Base-by-base conservation (phyloP, 257 asterid genomes). In the Forsythia viridissima region DNA sequence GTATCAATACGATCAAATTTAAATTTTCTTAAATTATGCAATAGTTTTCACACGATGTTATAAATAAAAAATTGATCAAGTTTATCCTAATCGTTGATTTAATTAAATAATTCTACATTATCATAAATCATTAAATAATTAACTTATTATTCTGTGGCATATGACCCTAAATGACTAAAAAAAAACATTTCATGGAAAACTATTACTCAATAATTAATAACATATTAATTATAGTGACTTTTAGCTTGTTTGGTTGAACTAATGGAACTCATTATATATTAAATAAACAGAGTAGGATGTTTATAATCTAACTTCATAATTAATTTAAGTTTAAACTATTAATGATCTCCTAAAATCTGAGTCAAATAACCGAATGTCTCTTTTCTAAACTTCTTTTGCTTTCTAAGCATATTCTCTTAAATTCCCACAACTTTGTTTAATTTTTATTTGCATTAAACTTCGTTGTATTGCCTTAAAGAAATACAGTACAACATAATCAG, bases 321-420 rank as follows among this genome's bases (percentile, higher is more conserved):
- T 79, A 79, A 79, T 75, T 11, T 24, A 13, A 72, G 74, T 11
- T 76, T 38, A 75, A 6, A 42, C 82, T 44, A 72, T 57, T 24
- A 80, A 80, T 84, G 78, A 80, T 73, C 74, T 75, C 81, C 24
- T 24, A 24, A 24, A 24, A 24, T 24, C 24, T 24, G 24, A 24
- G 76, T 71, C 63, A 72, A 24, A 55, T 80, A 84, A 78, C 83
- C 63, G 74, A 75, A 78, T 52, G 97, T 89, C 87, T 91, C 90
- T 86, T 20, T 71, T 84, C 69, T 70, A 30, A n/a, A 43, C 48
- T 44, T 83, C 82, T 37, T 79, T 81, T 39, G 66, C 44, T 70
- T 85, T 82, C 85, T 80, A 75, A 78, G 85, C 82, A 85, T 85
- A 83, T 89, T 86, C 85, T 65, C 78, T 84, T 80, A 79, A 76